Evolutionary conservation across 2,329 filamentous ascomycete genomes (phyloP).

Genomic region (Rhynchosporium secalis): DNA sequence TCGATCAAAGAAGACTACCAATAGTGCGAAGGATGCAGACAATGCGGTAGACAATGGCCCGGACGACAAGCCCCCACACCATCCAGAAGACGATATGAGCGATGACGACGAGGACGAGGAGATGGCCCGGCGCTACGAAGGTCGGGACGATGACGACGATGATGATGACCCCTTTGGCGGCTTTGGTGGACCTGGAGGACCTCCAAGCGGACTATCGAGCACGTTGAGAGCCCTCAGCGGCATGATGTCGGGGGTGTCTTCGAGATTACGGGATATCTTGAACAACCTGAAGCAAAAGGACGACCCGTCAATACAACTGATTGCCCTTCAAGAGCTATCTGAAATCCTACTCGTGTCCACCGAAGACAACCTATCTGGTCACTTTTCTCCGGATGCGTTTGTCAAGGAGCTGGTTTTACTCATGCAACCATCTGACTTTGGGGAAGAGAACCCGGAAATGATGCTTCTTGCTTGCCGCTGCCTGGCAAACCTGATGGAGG

Average conservation of each 20-base stretch:
- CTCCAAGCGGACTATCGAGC: conserved; percentile 67
- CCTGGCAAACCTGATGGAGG: conserved; percentile 97
- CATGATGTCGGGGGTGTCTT: conserved; percentile 84
- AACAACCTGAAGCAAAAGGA: conserved; percentile 78
- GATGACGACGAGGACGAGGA: conserved; percentile 66
- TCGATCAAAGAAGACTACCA: conserved; percentile 53
- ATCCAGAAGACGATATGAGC: conserved; percentile 47
- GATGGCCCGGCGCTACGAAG: conserved; percentile 50
- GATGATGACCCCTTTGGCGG: conserved; percentile 62
- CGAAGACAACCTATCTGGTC: conserved; percentile 92
- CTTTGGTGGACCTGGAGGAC: conserved; percentile 66
- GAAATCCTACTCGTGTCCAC: conserved; percentile 93
- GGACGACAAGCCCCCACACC: conserved; percentile 32
- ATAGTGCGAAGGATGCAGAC: conserved; percentile 67
- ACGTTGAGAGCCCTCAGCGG: conserved; percentile 85
- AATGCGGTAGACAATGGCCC: conserved; percentile 57
- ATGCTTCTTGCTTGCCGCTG: conserved; percentile 97
- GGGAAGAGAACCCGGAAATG: conserved; percentile 89
- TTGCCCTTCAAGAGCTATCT: conserved; percentile 89
- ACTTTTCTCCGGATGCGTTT: conserved; percentile 91
- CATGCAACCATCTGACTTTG: conserved; percentile 87
- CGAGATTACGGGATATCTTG: conserved; percentile 76
- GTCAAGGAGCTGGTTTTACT: conserved; percentile 90
- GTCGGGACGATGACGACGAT: conserved; percentile 53
- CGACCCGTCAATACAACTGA: conserved; percentile 82